Base-by-base conservation (phyloP, 73 alveolate genomes). In the Uronychia setigera region DNA sequence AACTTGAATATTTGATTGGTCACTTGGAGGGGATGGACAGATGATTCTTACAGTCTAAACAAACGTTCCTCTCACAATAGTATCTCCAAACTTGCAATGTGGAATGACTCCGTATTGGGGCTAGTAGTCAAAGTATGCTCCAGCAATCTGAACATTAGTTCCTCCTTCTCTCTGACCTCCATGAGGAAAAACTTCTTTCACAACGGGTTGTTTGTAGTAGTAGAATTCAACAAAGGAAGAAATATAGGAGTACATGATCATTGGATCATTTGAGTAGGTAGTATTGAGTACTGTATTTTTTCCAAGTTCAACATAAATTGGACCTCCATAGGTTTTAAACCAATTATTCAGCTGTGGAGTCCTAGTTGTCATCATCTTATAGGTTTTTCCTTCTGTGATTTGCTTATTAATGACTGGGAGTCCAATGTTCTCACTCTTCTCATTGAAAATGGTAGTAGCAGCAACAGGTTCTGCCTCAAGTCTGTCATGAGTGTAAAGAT, bases 71-170 rank as follows among this genome's bases (percentile, higher is more conserved):
- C 94, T 92, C 26, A 95, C 98, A n/a, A 94, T 76, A 60, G 87
- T 87, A 35, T 95, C 97, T 31, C 99, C 99, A 78, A 96, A 94
- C 83, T 96, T 93, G 82, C 99, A 96, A 80, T 77, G 95, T 26
- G 99, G 99, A 60, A 80, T 88, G 30, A 94, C 91, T 26, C 96
- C 98, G 84, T 94, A 93, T 83, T 95, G 93, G 25, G 98, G 98
- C 60, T 83, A 75, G 87, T 94, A 79, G 59, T 92, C 87, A 92
- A 95, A 96, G 97, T 98, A 95, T 31, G 98, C 98, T 33, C 99
- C 99, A 9, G 84, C 83, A 29, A 96, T 95, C 32, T 80, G 60
- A 11, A 96, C 95, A 26, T 81, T 91, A 29, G 98, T 96, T 27
- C 99, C 99, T 26, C 99, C 99, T 28, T 92, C 89, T 0, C 87